Percentiles rank a stretch among this genome's conserved stretches.
These are phyloP conservation scores for Paulownia fortunei DNA, from an alignment of 257 asterid genomes.

Conservation along the genomic window DNA sequence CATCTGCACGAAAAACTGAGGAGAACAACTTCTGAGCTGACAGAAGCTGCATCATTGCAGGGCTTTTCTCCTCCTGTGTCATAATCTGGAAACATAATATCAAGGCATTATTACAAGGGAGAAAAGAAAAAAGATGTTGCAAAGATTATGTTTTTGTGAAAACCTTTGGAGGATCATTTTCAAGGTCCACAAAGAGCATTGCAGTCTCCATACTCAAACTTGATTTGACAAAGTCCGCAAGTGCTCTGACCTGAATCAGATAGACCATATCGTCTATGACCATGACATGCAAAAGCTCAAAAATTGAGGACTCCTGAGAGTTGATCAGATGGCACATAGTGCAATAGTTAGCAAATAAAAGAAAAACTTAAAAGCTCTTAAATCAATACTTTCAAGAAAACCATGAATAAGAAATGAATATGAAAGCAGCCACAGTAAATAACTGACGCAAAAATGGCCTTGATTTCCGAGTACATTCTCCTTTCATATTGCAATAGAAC, in stretches of 20 bases:
- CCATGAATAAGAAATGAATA: background rate
- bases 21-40: constrained; percentile 71
- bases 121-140: background rate
- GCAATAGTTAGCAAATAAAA: background rate
- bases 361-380: background rate
- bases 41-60: constrained; percentile 51
- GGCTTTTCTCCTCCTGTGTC: constrained; percentile 41
- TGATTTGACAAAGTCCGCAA: constrained; percentile 54
- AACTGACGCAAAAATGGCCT: background rate
- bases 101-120: background rate
- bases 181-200: constrained; percentile 62
- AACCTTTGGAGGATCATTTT: constrained; percentile 84
- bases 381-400: background rate
- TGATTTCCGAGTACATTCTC: background rate
- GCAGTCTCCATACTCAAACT: constrained; percentile 47
- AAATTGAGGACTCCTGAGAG: constrained; percentile 62
- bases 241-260: constrained; percentile 56
- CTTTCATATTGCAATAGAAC: background rate
- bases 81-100: constrained; percentile 50
- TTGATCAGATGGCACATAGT: constrained; percentile 19
- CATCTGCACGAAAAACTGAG: constrained; percentile 45
- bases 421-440: background rate
- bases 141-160: background rate
- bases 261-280: constrained; percentile 89
- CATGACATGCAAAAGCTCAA: constrained; percentile 64